Evolutionary conservation across 192 early-diverging fungal species (phyloP).

Genomic region (Funneliformis geosporum): DNA sequence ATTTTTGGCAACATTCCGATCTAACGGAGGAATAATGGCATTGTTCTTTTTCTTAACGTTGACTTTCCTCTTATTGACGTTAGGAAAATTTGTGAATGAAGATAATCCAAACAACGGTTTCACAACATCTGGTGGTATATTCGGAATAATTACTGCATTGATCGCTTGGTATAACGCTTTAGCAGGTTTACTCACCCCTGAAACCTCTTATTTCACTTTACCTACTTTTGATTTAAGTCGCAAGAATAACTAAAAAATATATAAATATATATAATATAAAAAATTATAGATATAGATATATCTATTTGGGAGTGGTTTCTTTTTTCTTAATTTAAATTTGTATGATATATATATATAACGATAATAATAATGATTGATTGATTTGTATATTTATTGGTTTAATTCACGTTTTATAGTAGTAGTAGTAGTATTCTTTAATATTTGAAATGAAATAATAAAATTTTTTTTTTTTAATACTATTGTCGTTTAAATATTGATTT

Average conservation of each 20-base stretch:
- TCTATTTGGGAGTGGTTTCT: no score
- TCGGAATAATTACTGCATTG: slow-evolving; percentile 71
- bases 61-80: slow-evolving; percentile 70
- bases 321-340: no score
- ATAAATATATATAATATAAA: neutral
- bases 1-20: slow-evolving; percentile 64
- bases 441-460: no score
- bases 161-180: slow-evolving; percentile 78
- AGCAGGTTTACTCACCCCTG: slow-evolving; percentile 54
- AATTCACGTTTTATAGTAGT: no score
- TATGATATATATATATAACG: no score
- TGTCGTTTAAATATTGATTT: no score
- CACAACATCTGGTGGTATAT: slow-evolving; percentile 58
- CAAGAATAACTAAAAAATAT: neutral
- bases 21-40: slow-evolving; percentile 66
- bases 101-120: slow-evolving; percentile 35
- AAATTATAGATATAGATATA: no score
- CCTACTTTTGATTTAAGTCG: slow-evolving; percentile 36
- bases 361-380: no score
- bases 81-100: slow-evolving; percentile 57
- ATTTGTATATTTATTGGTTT: no score
- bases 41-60: slow-evolving; percentile 69
- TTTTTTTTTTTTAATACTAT: no score
- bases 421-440: no score
- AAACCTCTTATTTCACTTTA: slow-evolving; percentile 56